These are phyloP conservation scores for Chaetomium globosum DNA, from an alignment of 2,329 filamentous ascomycete genomes.

Conservation along the genomic window DNA sequence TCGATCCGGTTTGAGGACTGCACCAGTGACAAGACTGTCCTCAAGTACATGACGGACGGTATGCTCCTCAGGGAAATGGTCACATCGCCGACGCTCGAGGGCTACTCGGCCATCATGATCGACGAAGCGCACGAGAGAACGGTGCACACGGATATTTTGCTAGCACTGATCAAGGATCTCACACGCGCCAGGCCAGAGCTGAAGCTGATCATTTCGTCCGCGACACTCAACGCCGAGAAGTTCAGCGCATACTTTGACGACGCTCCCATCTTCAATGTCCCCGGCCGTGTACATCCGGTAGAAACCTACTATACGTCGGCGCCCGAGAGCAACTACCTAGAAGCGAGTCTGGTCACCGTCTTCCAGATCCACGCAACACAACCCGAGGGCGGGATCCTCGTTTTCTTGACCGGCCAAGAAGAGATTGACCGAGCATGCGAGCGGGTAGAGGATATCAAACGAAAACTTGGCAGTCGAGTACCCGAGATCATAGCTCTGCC, in stretches of 20 bases:
- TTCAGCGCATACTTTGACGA: conserved; percentile 92
- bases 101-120: conserved; percentile 89
- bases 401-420: conserved; percentile 94
- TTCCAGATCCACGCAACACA: conserved; percentile 94
- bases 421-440: conserved; percentile 89
- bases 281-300: conserved; percentile 84
- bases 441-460: conserved; percentile 80
- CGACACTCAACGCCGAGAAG: conserved; percentile 91
- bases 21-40: conserved; percentile 83
- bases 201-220: conserved; percentile 88
- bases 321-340: conserved; percentile 91
- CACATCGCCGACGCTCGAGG: conserved; percentile 79
- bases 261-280: conserved; percentile 92
- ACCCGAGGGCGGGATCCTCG: conserved; percentile 82
- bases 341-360: conserved; percentile 86
- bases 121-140: conserved; percentile 97
- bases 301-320: conserved; percentile 89
- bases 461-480: conserved; percentile 81
- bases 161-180: conserved; percentile 87
- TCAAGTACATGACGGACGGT: conserved; percentile 98
- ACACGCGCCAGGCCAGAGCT: conserved; percentile 80
- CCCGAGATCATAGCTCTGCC: conserved; percentile 88
- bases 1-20: conserved; percentile 93
- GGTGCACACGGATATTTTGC: conserved; percentile 84
- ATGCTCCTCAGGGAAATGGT: conserved; percentile 90